Conservation (phyloP, 768 basidiomycete genomes). For the Galerina sulciceps region DNA sequence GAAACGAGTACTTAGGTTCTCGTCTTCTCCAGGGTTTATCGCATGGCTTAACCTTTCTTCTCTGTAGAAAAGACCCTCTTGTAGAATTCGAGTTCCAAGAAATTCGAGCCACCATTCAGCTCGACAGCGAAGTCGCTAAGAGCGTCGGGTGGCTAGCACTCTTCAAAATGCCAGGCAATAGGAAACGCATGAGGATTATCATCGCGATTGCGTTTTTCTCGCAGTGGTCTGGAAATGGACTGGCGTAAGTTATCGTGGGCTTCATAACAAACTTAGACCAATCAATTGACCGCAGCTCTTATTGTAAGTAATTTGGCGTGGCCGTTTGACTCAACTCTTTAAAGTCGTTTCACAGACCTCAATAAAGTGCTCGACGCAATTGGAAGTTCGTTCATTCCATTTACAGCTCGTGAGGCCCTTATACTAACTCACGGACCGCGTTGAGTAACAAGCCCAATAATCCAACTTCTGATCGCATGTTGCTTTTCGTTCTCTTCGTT, state of each 20-base stretch:
- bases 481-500: slow-evolving; percentile 3
- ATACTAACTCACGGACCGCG: not conserved
- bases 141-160: slow-evolving; percentile 49
- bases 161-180: slow-evolving; percentile 54
- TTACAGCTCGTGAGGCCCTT: not conserved
- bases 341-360: slow-evolving; percentile 35
- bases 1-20: slow-evolving; percentile 35
- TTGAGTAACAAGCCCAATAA: slow-evolving; percentile 44
- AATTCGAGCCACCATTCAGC: slow-evolving; percentile 57
- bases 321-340: not conserved
- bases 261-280: too few species aligned
- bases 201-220: slow-evolving; percentile 62
- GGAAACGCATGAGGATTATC: slow-evolving; percentile 56
- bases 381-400: slow-evolving; percentile 34
- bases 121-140: slow-evolving; percentile 40
- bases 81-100: slow-evolving; percentile 65
- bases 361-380: slow-evolving; percentile 56
- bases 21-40: not conserved
- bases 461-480: slow-evolving; percentile 39
- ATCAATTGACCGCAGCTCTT: slow-evolving; percentile 40
- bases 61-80: slow-evolving; percentile 52
- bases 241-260: slow-evolving; percentile 42
- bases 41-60: not conserved
- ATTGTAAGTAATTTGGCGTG: slow-evolving; percentile 32
- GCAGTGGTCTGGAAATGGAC: slow-evolving; percentile 59